Conservation (phyloP, 2,329 filamentous ascomycete genomes). For the Tolypocladium endophyticum region DNA sequence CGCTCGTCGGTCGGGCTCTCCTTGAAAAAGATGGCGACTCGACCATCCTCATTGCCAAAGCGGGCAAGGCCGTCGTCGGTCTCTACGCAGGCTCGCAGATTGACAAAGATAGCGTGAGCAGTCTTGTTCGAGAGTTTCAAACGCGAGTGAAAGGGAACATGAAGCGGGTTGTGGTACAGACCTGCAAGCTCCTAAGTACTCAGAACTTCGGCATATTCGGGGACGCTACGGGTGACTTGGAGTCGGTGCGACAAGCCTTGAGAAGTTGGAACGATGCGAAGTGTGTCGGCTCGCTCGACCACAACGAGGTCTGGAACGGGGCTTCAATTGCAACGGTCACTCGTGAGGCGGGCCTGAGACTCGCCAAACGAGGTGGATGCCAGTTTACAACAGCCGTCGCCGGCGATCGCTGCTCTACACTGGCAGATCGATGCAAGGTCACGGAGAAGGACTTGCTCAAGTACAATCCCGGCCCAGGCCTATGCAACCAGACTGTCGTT, state of each 20-base stretch:
- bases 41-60: neutral
- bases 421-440: slow-evolving; percentile 26
- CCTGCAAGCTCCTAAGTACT: neutral
- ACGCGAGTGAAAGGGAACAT: neutral
- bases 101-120: neutral
- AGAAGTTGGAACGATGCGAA: neutral
- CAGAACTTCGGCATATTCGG: neutral
- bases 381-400: neutral
- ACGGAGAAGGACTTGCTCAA: slow-evolving; percentile 18
- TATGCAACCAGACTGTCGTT: slow-evolving; percentile 14
- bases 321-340: neutral
- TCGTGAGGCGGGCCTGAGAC: neutral
- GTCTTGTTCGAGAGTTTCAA: neutral
- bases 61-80: neutral
- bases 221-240: neutral
- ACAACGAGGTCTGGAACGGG: neutral
- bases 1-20: neutral
- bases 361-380: neutral
- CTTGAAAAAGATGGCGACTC: neutral
- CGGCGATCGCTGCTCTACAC: slow-evolving; percentile 20
- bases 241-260: neutral
- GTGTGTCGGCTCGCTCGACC: neutral
- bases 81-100: neutral
- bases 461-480: slow-evolving; percentile 16
- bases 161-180: neutral